These are phyloP conservation scores for Saccharomyces mikatae DNA, from an alignment of 805 yeast species.

Conservation along the genomic window DNA sequence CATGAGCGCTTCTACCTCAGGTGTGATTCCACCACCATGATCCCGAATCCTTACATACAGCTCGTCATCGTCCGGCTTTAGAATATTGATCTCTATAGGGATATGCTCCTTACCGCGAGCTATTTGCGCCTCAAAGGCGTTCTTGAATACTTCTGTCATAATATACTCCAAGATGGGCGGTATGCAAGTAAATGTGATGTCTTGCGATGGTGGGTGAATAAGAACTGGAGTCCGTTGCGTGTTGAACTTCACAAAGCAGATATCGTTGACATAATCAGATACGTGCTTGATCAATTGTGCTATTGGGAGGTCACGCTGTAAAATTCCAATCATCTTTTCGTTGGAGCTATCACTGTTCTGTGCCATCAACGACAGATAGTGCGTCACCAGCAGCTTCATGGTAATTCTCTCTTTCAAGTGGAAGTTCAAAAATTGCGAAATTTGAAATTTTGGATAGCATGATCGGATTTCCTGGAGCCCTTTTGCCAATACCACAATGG, in stretches of 20 bases:
- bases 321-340: constrained; percentile 50
- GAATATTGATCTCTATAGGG: constrained; percentile 27
- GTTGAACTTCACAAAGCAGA: constrained; percentile 78
- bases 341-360: constrained; percentile 21
- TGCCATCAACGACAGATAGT: constrained; percentile 60
- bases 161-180: constrained; percentile 85
- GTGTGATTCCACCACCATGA: constrained; percentile 81
- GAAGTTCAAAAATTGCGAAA: constrained; percentile 57
- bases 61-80: constrained; percentile 24
- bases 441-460: constrained; percentile 38
- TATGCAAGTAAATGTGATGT: constrained; percentile 68
- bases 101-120: constrained; percentile 42
- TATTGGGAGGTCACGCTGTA: constrained; percentile 61
- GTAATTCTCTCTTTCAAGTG: constrained; percentile 81
- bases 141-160: constrained; percentile 77
- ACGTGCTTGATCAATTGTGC: constrained; percentile 55
- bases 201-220: constrained; percentile 12
- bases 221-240: constrained; percentile 27
- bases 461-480: constrained; percentile 59
- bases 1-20: constrained; percentile 54
- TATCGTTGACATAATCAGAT: constrained; percentile 70
- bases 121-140: constrained; percentile 80
- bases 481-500: constrained; percentile 69
- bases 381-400: constrained; percentile 80
- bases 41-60: constrained; percentile 75